Conservation (phyloP, 257 asterid species). For the Orobanche coerulescens region DNA sequence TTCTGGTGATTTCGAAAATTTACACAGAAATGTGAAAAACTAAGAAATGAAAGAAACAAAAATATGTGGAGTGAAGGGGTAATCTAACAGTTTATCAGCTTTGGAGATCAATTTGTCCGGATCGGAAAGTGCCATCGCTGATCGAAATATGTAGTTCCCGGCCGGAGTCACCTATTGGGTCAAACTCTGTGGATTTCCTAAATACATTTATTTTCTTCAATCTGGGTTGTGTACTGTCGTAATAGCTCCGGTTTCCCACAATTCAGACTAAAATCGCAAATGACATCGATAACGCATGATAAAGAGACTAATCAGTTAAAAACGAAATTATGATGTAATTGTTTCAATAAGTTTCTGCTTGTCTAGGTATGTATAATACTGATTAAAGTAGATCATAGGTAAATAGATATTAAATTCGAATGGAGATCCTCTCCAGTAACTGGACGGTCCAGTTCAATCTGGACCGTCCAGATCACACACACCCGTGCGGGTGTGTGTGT, state of each 20-base stretch:
- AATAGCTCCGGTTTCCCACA: conserved; percentile 13
- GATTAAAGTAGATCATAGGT: too few relatives aligned
- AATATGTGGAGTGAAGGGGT: not conserved
- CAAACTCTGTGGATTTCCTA: conserved; percentile 15
- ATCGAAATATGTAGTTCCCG: conserved; percentile 21
- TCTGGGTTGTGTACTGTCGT: conserved; percentile 15
- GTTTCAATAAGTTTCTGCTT: too few relatives aligned
- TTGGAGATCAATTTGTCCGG: conserved; percentile 74
- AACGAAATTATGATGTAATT: too few relatives aligned
- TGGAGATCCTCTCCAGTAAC: too few relatives aligned
- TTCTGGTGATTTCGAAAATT: conserved; percentile 14
- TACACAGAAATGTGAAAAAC: not conserved
- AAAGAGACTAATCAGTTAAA: too few relatives aligned
- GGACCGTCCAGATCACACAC: too few relatives aligned
- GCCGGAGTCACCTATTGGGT: conserved; percentile 23
- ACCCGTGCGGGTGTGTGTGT: too few relatives aligned
- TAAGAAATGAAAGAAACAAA: not conserved
- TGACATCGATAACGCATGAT: not conserved
- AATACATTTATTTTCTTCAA: not conserved
- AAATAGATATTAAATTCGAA: too few relatives aligned
- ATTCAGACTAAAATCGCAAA: conserved; percentile 21
- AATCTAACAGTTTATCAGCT: conserved; percentile 80
- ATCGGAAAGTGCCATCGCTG: conserved; percentile 76
- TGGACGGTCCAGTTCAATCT: too few relatives aligned
- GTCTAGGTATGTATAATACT: too few relatives aligned